These are phyloP conservation scores for Coniferiporia weirii DNA, from an alignment of 1,284 basidiomycete genomes.

Conservation along the genomic window DNA sequence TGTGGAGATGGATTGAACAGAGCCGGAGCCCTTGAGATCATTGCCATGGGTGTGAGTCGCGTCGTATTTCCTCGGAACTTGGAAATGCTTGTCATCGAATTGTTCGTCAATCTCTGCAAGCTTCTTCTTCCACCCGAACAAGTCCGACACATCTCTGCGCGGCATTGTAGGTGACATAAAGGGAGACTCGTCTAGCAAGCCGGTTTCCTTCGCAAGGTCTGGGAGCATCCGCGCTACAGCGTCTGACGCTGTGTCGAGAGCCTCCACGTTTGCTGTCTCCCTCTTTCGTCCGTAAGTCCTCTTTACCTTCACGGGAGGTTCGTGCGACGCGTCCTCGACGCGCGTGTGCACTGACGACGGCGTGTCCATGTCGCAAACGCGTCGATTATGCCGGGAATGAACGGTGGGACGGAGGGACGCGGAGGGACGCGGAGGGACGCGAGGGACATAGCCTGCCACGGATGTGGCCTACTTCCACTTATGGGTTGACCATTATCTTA, in stretches of 20 bases:
- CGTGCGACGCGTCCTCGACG: background rate
- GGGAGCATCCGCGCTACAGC: background rate
- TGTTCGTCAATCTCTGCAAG: slow-evolving; percentile 13
- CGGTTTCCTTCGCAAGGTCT: background rate
- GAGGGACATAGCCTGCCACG: background rate
- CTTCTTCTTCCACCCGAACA: slow-evolving; percentile 14
- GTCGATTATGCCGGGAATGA: background rate
- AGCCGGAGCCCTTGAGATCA: slow-evolving; percentile 6
- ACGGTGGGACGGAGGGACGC: background rate
- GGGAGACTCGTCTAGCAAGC: background rate
- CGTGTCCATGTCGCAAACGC: slow-evolving; percentile 2
- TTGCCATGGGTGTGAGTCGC: background rate
- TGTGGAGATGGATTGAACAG: slow-evolving; percentile 12
- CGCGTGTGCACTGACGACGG: background rate
- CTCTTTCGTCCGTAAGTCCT: slow-evolving; percentile 18
- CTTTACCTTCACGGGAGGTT: slow-evolving; percentile 9
- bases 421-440: background rate
- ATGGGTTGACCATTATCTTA: background rate
- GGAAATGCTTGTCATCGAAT: slow-evolving; percentile 12
- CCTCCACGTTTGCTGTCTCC: slow-evolving; percentile 8
- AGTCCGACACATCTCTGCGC: slow-evolving; percentile 7
- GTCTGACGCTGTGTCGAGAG: background rate
- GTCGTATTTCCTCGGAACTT: background rate
- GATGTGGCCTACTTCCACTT: background rate
- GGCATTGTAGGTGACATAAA: background rate